Conservation (phyloP, 805 yeast genomes). For the Saccharomyces paradoxus region DNA sequence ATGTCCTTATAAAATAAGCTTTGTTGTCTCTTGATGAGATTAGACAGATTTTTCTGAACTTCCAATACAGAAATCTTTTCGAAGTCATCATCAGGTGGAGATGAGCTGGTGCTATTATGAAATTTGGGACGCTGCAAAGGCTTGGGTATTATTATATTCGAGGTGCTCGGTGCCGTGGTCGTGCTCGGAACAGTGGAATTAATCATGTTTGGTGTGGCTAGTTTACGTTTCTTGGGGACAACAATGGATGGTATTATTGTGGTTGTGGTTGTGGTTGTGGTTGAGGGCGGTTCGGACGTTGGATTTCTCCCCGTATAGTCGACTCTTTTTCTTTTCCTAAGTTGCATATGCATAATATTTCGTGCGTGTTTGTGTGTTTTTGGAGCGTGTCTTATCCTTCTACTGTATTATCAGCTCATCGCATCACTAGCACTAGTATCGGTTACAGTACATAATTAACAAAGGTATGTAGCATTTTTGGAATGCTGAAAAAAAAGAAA, state of each 20-base stretch:
- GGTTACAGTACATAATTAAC: not conserved
- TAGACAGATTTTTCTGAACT: slow-evolving; percentile 2
- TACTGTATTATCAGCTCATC: not conserved
- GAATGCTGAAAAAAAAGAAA: not conserved
- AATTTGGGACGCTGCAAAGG: not conserved
- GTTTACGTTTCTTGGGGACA: not conserved
- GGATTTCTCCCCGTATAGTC: slow-evolving; percentile 5
- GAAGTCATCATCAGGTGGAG: not conserved
- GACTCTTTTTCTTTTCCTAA: slow-evolving; percentile 11
- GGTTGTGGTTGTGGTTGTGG: not conserved
- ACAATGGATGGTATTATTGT: not conserved
- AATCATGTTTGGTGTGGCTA: not conserved
- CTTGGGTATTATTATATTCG: not conserved
- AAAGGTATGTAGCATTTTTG: not conserved
- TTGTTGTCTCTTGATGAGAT: slow-evolving; percentile 11
- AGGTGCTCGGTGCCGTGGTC: not conserved
- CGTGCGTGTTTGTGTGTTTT: not conserved
- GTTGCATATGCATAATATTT: slow-evolving; percentile 3
- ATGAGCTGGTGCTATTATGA: not conserved
- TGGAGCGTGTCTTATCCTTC: not conserved
- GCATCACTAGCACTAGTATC: slow-evolving; percentile 1
- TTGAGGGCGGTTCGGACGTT: not conserved
- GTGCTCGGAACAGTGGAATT: not conserved
- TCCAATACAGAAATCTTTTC: not conserved
- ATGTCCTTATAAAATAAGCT: slow-evolving; percentile 12